phyloP scores from a whole-genome alignment of 352 stramenopile genomes.

The Globisporangium paroecandrum region DNA sequence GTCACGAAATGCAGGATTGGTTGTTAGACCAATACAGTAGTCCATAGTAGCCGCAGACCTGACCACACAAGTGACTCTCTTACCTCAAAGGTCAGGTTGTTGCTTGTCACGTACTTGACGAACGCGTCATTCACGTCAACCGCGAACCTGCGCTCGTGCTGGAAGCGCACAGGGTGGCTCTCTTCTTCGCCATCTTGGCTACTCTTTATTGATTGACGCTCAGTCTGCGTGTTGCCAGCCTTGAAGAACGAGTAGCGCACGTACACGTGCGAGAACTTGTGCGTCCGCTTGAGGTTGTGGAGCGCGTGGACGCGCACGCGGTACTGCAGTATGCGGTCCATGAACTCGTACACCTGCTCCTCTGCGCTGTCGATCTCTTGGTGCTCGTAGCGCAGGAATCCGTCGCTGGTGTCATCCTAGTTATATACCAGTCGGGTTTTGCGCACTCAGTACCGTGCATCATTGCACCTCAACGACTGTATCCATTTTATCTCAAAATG shows the following conservation, averaged over 20 bases:
- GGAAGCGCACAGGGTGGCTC: slow-evolving; percentile 8
- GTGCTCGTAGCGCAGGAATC: slow-evolving; percentile 36
- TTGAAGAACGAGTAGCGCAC: slow-evolving; percentile 49
- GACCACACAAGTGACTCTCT: background rate
- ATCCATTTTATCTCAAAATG: slow-evolving; percentile 2
- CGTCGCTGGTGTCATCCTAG: slow-evolving; percentile 3
- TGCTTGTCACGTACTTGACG: slow-evolving; percentile 45
- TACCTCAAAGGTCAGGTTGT: slow-evolving; percentile 49
- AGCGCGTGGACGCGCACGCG: slow-evolving; percentile 29
- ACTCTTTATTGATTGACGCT: slow-evolving; percentile 12
- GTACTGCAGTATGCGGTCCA: slow-evolving; percentile 52
- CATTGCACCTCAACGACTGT: background rate
- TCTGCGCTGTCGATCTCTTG: slow-evolving; percentile 34
- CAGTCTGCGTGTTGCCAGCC: slow-evolving; percentile 29
- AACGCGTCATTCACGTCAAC: slow-evolving; percentile 52
- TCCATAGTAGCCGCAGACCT: background rate
- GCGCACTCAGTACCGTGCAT: background rate
- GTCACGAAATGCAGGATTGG: background rate
- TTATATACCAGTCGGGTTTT: too few species aligned
- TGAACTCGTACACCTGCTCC: slow-evolving; percentile 48
- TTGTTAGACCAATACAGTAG: background rate
- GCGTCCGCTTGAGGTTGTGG: slow-evolving; percentile 19
- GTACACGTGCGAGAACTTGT: slow-evolving; percentile 36
- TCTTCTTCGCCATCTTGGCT: slow-evolving; percentile 5
- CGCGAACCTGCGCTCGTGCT: slow-evolving; percentile 29